phyloP scores from a whole-genome alignment of 2,329 filamentous ascomycete genomes.

The Elsinoe necatrix region DNA sequence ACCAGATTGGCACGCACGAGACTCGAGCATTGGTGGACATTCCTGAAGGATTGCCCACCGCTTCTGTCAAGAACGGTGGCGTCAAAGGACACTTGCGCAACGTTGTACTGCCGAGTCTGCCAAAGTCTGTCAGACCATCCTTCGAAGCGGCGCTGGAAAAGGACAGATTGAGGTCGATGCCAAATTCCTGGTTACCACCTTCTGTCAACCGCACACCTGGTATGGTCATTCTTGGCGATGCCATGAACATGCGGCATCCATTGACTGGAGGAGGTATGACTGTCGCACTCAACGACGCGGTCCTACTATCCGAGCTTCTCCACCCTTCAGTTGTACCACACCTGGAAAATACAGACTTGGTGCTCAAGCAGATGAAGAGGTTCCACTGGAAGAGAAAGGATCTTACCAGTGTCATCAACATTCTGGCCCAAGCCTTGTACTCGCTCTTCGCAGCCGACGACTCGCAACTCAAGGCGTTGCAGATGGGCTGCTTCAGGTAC shows the following conservation, averaged over 20 bases:
- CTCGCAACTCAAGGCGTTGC: conserved; percentile 66
- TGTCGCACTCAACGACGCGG: conserved; percentile 86
- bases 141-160: conserved; percentile 68
- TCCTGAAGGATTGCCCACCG: conserved; percentile 65
- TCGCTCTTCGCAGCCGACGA: conserved; percentile 81
- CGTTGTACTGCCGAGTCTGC: conserved; percentile 69
- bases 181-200: conserved; percentile 86
- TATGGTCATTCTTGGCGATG: conserved; percentile 79
- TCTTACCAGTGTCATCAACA: conserved; percentile 84
- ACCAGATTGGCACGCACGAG: conserved; percentile 94
- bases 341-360: conserved; percentile 57
- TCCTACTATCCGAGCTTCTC: conserved; percentile 67
- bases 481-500: conserved; percentile 86
- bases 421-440: conserved; percentile 92
- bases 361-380: conserved; percentile 58
- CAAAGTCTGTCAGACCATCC: conserved; percentile 59
- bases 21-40: conserved; percentile 86
- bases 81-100: conserved; percentile 77
- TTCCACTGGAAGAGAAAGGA: conserved; percentile 87
- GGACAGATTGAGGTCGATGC: conserved; percentile 80
- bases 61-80: conserved; percentile 65
- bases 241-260: conserved; percentile 99
- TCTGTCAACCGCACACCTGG: conserved; percentile 62
- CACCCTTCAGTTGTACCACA: conserved; percentile 58
- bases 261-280: conserved; percentile 97